Base-by-base conservation (phyloP, 441 rosid species). In the Erysimum cheiri region DNA sequence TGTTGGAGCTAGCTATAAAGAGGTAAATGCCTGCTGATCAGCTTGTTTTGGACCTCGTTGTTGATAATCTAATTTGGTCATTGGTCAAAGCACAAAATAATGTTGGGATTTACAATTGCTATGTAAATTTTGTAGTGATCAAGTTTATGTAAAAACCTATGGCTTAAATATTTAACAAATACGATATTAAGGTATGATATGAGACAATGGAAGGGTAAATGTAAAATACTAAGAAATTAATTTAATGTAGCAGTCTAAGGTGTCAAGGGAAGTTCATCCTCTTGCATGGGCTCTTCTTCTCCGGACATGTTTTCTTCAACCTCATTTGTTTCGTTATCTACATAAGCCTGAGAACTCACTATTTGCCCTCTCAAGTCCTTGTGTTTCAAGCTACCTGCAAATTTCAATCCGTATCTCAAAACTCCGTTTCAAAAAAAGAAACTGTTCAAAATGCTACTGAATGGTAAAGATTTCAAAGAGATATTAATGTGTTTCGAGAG, bases 1-100 rank as follows among this genome's bases (percentile, higher is more conserved):
- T 72, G 43, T 79, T 80, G 71, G 90, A 86, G 79, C 44, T 81
- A 53, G 89, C 98, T 48, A 90, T 90, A 71, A 89, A 85, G 80
- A 80, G 82, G 31, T 98, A 95, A 78, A 88, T 95, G 97, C 99
- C 99, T 2, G 89, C 90, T 61, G 98, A n/a, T n/a, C n/a, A 95
- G 78, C 94, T 95, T 19, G 22, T 19, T 19, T 19, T 1, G 22
- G 22, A 0, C 22, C 22, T 19, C 22, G 22, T 19, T 19, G 22
- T 19, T 19, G 22, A 19, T 19, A n/a, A 19, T 19, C 22, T 19
- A 19, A 19, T 19, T 19, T 19, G 22, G 22, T 19, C 22, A 19
- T 19, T 24, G 6, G n/a, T 2, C 9, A 41, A 47, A 58, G 28
- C 14, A 0, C 6, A 43, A 8, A 43, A 1, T 11, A 36, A 37